Evolutionary conservation across 2,329 filamentous ascomycete species (phyloP).

Genomic region (Botrytis hyacinthi): DNA sequence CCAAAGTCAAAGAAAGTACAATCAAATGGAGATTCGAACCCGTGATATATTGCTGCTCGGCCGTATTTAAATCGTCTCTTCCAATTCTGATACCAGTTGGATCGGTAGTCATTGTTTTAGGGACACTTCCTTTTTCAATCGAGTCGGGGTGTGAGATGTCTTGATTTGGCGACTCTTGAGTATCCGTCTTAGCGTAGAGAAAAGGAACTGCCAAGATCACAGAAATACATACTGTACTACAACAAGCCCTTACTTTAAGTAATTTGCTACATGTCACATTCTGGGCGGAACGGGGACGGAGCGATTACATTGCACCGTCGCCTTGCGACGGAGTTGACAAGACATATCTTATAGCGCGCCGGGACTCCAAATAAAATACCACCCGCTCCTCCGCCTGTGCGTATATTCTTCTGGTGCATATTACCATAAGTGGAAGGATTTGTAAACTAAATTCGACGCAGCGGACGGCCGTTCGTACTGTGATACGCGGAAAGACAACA

Average conservation of each 20-base stretch:
- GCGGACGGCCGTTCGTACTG: neutral
- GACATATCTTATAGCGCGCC: neutral
- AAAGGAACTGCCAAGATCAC: neutral
- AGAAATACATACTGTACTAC: neutral
- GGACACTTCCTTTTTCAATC: neutral
- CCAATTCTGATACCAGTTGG: neutral
- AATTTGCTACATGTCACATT: neutral
- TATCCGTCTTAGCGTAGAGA: neutral
- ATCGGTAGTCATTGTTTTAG: neutral
- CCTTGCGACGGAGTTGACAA: neutral
- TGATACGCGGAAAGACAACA: neutral
- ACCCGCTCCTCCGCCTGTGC: too few species aligned
- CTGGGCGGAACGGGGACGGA: neutral
- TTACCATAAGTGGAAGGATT: neutral
- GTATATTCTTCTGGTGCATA: fast-evolving
- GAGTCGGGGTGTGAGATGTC: neutral
- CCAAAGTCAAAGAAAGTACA: neutral
- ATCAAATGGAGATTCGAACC: neutral
- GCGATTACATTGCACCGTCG: neutral
- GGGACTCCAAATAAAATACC: neutral
- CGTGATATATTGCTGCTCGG: neutral
- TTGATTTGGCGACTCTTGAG: neutral
- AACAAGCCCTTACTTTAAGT: neutral
- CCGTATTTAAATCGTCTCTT: fast-evolving
- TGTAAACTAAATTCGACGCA: neutral